These are phyloP conservation scores for Cutaneotrichosporon sp. DNA, from an alignment of 1,284 basidiomycete genomes.

Conservation along the genomic window DNA sequence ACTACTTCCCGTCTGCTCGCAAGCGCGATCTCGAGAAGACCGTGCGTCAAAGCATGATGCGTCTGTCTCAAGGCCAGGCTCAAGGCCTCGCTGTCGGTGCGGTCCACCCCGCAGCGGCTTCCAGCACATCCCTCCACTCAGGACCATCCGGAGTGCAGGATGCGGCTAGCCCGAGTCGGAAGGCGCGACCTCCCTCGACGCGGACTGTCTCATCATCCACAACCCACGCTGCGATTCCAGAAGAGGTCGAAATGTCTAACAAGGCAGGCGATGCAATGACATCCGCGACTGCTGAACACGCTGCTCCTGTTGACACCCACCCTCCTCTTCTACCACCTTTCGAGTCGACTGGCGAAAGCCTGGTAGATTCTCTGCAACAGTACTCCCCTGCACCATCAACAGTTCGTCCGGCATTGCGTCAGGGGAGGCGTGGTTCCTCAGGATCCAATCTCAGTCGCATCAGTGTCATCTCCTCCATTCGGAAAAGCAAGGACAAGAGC, in stretches of 20 bases:
- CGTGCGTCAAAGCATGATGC: constrained; percentile 70
- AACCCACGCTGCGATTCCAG: constrained; percentile 39
- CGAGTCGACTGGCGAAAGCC: constrained; percentile 69
- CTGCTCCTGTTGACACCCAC: constrained; percentile 23
- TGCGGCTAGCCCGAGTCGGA: constrained; percentile 25
- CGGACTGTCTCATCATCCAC: constrained; percentile 27
- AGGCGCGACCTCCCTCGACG: constrained; percentile 30
- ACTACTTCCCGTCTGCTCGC: constrained; percentile 93
- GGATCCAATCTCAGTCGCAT: constrained; percentile 60
- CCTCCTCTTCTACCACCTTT: constrained; percentile 74
- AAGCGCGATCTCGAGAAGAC: constrained; percentile 83
- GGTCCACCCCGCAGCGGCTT: background rate
- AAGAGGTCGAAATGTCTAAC: constrained; percentile 35
- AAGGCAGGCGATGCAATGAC: constrained; percentile 3
- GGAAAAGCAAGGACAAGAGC: constrained; percentile 74
- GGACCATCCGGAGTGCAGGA: constrained; percentile 4
- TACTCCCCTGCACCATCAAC: constrained; percentile 32
- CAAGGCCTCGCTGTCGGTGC: constrained; percentile 7
- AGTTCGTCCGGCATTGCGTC: constrained; percentile 49
- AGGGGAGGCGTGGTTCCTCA: constrained; percentile 57
- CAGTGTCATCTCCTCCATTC: constrained; percentile 76
- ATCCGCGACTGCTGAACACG: background rate
- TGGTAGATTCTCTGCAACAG: constrained; percentile 70
- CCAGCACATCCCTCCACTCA: constrained; percentile 15
- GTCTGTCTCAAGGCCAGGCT: constrained; percentile 53